A percentile compares a stretch with the other conserved stretches of the same genome.
Evolutionary conservation across 495 filamentous ascomycete genomes (phyloP).

Genomic region (Aspergillus campestris): DNA sequence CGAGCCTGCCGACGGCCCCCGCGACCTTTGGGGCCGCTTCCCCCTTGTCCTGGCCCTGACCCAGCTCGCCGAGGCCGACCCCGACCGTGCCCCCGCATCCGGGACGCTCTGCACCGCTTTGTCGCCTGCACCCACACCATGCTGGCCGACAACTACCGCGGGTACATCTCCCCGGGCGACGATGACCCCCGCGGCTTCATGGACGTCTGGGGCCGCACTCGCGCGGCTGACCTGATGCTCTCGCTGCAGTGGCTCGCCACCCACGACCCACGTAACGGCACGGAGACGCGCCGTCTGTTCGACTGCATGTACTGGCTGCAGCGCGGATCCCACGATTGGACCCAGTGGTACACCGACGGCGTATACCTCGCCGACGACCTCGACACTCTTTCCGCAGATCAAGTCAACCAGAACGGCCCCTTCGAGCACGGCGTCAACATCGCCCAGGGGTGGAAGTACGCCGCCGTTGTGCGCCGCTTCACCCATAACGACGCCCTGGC

Average conservation of each 20-base stretch:
- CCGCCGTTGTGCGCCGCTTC: conserved; percentile 17
- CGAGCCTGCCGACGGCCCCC: conserved; percentile 34
- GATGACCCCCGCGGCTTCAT: neutral
- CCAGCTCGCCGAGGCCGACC: conserved; percentile 4
- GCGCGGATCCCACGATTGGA: neutral
- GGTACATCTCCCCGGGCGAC: neutral
- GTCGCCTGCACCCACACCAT: conserved; percentile 26
- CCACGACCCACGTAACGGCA: no score
- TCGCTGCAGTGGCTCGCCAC: no score
- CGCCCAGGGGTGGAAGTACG: conserved; percentile 26
- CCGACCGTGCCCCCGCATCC: neutral
- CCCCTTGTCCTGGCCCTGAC: neutral
- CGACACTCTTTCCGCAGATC: conserved; percentile 19
- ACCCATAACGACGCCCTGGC: conserved; percentile 22
- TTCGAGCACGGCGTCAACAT: conserved; percentile 14
- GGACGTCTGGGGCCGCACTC: no score
- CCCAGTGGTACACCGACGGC: neutral
- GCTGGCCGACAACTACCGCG: conserved; percentile 35
- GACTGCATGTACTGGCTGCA: no score
- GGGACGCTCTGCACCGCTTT: conserved; percentile 17
- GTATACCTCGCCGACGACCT: conserved; percentile 14
- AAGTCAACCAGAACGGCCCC: conserved; percentile 16
- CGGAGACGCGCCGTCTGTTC: no score
- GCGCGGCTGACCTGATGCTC: no score
- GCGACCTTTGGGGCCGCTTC: conserved; percentile 47